Base-by-base conservation (phyloP, 2,329 filamentous ascomycete species). In the Gliomastix tumulicola region DNA sequence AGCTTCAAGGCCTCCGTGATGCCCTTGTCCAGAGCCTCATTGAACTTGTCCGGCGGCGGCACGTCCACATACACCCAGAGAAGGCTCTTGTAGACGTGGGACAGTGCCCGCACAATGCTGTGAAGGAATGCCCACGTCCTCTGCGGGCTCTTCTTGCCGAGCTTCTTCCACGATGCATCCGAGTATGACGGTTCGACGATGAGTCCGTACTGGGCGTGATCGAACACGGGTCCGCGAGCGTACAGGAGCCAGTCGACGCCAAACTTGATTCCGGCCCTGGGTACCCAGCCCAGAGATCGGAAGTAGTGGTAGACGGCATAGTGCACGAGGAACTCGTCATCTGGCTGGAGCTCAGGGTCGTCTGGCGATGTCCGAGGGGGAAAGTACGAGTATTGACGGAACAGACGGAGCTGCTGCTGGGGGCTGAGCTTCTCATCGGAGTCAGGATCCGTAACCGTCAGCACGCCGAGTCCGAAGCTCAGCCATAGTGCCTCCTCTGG, bases 251-350 rank as follows among this genome's bases (percentile, higher is more conserved):
- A 96, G 58, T 98, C 92, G 9, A 88, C 85, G 17, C 86, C 87
- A 49, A 98, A 98, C 54, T 98, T 98, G 55, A 94, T 82, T 23
- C 92, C 94, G 6, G 85, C 80, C 12, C 94, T 82, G 1, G 94
- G 84, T 2, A 96, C 87, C 90, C 92, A 98, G 18, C 92, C 92
- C 0, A 97, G 70, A 1, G 88, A 94, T 25, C 92, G 83, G 63
- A 95, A 98, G 56, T 98, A 90, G 55, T 98, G 92, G 57, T 95
- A 98, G 15, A 87, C 87, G 11, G 79, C 80, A 52, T 97, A 98
- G 40, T 87, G 82, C 1, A 95, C 58, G 16, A 97, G 65, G 58
- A 98, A 98, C 0, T 78, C 74, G 50, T 94, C 86, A 55, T 95
- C 88, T 0, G 88, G 79, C 13, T 73, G 68, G 4, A 88, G 67